Base-by-base conservation (phyloP, 2,329 filamentous ascomycete species). In the Thermoascus crustaceus region DNA sequence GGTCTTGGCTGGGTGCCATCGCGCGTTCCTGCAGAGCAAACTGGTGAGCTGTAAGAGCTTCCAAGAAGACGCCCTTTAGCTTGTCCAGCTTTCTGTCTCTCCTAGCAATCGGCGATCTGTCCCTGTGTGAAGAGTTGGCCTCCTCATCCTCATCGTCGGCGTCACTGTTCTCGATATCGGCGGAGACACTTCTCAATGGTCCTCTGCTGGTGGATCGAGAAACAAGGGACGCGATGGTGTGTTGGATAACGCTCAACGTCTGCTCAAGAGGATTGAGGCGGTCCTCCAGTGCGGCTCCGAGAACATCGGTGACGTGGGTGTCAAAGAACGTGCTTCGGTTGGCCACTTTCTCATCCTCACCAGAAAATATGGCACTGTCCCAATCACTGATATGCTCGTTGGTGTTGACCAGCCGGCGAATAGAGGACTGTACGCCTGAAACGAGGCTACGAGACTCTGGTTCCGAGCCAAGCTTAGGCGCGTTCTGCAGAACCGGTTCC, bases 261-360 rank as follows among this genome's bases (percentile, higher is more conserved):
- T 80, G 78, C 61, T 95, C 85, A 19, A 98, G 66, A 21, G 91
- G 89, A 39, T 77, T 76, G 5, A 98, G 71, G 25, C 84, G 80
- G 43, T 80, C 75, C 34, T 86, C 77, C 34, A 98, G 64, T 3
- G 91, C 70, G 31, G 75, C 76, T 34, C 83, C 84, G 45, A 98
- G 83, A 44, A 96, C 65, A 33, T 86, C 78, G 54, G 94, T 87
- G 43, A 98, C 85, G 53, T 85, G 87, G 30, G 78, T 81, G 53
- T 96, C 87, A 52, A 96, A 95, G 71, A 94, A 96, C 30, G 78
- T 75, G 44, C 84, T 85, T 31, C 87, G 78, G 35, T 80, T 78
- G 45, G 84, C 78, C 37, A 96, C 69, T 60, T 94, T 94, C 33
- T 78, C 76, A 39, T 93, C 85, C 51, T 93, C 85, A 21, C 82